Base-by-base conservation (phyloP, 257 asterid genomes). In the Primulina eburnea region DNA sequence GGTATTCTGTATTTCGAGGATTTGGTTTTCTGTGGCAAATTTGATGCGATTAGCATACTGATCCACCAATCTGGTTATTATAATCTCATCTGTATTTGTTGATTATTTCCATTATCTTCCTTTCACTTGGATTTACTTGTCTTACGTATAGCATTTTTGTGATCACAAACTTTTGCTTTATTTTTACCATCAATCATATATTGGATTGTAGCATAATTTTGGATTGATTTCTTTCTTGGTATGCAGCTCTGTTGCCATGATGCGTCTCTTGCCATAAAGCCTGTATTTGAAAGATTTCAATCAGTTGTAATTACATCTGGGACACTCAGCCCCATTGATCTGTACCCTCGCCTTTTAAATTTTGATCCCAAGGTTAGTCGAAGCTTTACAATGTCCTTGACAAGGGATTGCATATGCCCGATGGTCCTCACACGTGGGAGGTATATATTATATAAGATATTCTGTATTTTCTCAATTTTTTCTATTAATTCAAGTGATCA, bases 351-450 rank as follows among this genome's bases (percentile, higher is more conserved):
- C 65, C 97, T 94, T 69, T 94, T 94, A 70, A 85, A 84, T 82
- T 94, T 94, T 82, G 86, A 91, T 82, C 97, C 99, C 0, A 96
- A 91, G 71, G 88, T 91, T 35, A 91, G 96, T 76, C 90, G 96
- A 77, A 94, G 97, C 84, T 89, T 90, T 76, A 89, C 92, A 67
- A 91, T 94, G 97, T 94, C 99, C 71, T 78, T 94, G 79, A 94
- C 99, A 12, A 87, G 99, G 85, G 97, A 94, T 81, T 94, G 99
- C 82, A 94, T 94, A 80, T 94, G 97, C 81, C 99, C 99, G 0
- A 94, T 94, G 99, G 95, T 94, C 76, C 96, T 94, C 75, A 81
- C 96, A 4, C 90, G 99, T 63, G 99, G 99, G 82, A 90, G 99
- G 97, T 87, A 72, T 76, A 67, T 75, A 64, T 57, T 53, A 28